These are phyloP conservation scores for Cornus suecica DNA, from an alignment of 148 eudicot genomes.

Conservation along the genomic window DNA sequence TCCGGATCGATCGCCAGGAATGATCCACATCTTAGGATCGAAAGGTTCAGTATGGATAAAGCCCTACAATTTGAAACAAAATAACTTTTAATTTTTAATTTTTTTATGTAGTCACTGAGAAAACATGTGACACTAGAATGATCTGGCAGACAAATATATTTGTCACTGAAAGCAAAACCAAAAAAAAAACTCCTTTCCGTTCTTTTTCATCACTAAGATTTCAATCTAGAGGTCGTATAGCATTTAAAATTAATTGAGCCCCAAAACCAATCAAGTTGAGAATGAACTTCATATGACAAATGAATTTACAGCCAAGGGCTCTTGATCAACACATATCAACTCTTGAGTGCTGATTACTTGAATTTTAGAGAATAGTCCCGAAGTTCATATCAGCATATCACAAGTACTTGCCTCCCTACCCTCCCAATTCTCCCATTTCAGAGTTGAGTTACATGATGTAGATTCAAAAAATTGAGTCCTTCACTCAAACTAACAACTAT, in stretches of 20 bases:
- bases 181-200: too few relatives aligned
- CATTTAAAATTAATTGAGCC: neutral
- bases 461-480: neutral
- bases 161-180: neutral
- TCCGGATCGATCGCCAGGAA: conserved; percentile 56
- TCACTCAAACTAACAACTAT: neutral
- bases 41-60: conserved; percentile 70
- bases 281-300: neutral
- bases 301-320: neutral
- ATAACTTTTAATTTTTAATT: too few relatives aligned
- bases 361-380: too few relatives aligned
- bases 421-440: neutral
- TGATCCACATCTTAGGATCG: conserved; percentile 66
- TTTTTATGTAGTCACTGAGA: neutral
- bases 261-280: neutral
- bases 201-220: neutral
- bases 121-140: neutral
- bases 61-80: conserved; percentile 58
- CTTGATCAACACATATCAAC: neutral
- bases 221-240: neutral
- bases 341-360: too few relatives aligned
- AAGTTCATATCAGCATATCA: too few relatives aligned
- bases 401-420: neutral
- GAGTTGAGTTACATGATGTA: neutral
- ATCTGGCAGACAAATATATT: neutral